Evolutionary conservation across 2,329 filamentous ascomycete species (phyloP).

Genomic region (Fusarium globosum): DNA sequence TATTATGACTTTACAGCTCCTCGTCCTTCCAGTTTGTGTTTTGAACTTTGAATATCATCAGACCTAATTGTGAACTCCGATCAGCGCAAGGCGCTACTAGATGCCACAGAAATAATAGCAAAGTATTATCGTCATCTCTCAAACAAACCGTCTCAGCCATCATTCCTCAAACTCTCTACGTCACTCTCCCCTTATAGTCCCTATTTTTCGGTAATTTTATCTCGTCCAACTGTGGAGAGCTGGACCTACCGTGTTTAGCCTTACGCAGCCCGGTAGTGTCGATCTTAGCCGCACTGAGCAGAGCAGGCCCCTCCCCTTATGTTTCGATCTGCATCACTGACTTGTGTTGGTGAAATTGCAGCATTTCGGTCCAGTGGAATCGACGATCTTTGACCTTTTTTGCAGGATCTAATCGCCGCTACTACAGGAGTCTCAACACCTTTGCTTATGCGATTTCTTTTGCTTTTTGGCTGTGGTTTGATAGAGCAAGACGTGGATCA

Average conservation of each 20-base stretch:
- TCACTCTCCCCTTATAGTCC: slow-evolving; percentile 6
- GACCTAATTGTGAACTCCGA: too few relatives aligned
- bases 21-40: not conserved
- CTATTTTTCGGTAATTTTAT: not conserved
- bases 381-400: not conserved
- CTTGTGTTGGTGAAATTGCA: not conserved
- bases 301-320: not conserved
- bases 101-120: not conserved
- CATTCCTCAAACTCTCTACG: not conserved
- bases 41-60: not conserved
- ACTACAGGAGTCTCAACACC: not conserved
- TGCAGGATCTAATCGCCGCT: not conserved
- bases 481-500: not conserved
- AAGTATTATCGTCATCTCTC: not conserved
- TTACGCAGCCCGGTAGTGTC: not conserved
- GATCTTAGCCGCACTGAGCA: not conserved
- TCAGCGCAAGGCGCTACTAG: too few relatives aligned
- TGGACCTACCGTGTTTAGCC: not conserved
- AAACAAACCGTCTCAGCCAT: not conserved
- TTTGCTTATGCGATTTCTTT: not conserved
- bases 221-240: not conserved
- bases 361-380: not conserved
- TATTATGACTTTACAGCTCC: fast-evolving
- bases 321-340: slow-evolving; percentile 4
- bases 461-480: not conserved